Conservation (phyloP, 352 stramenopile genomes). For the Peronosclerospora sorghi region DNA sequence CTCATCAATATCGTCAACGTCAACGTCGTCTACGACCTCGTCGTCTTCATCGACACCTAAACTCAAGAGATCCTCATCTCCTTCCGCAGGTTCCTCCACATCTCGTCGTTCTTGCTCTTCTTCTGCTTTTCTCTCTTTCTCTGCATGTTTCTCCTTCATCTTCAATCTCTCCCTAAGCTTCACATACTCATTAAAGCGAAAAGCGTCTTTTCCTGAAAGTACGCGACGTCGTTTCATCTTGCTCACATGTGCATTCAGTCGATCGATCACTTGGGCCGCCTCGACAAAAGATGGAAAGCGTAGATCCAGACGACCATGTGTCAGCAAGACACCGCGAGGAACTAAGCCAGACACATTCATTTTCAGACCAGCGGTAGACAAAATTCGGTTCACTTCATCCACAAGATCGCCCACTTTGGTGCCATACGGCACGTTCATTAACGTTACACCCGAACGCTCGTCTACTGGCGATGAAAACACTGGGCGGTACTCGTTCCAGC, state of each 20-base stretch:
- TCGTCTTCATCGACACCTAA: constrained; percentile 18
- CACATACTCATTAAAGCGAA: constrained; percentile 24
- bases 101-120: constrained; percentile 11
- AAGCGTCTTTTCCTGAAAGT: constrained; percentile 31
- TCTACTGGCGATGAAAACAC: constrained; percentile 55
- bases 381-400: constrained; percentile 43
- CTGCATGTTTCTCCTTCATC: constrained; percentile 11
- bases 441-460: constrained; percentile 39
- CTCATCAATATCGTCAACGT: constrained; percentile 5
- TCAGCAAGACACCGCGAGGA: constrained; percentile 52
- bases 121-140: constrained; percentile 7
- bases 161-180: constrained; percentile 33
- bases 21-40: background rate
- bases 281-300: constrained; percentile 59
- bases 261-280: constrained; percentile 57
- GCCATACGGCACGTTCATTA: constrained; percentile 74
- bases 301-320: constrained; percentile 69
- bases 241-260: constrained; percentile 42
- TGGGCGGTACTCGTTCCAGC: constrained; percentile 71
- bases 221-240: constrained; percentile 43
- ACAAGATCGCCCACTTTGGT: constrained; percentile 50
- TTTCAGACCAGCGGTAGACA: constrained; percentile 31
- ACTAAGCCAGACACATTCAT: constrained; percentile 45
- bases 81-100: constrained; percentile 18
- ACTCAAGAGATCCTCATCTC: constrained; percentile 14